Conservation (phyloP, 129 eudicot genomes). For the Flaveria ramosissima region DNA sequence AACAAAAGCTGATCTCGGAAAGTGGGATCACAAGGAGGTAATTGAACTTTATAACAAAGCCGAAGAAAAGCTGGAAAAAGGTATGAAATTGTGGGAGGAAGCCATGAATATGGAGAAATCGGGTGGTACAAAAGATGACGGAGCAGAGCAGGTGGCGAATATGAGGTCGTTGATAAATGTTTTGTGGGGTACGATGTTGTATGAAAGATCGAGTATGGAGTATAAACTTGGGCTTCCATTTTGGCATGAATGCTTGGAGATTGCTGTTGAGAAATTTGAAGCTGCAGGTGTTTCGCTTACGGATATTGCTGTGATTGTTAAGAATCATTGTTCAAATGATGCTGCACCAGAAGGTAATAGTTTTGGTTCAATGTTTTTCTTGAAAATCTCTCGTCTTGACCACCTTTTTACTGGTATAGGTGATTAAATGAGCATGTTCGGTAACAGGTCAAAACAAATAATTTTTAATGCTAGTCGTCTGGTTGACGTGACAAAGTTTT, state of each 20-base stretch:
- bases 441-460: neutral
- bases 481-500: neutral
- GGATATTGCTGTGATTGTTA: constrained; percentile 85
- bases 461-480: neutral
- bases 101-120: constrained; percentile 35
- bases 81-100: constrained; percentile 80
- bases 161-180: constrained; percentile 71
- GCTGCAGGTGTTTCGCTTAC: constrained; percentile 83
- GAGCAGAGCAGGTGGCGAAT: constrained; percentile 51
- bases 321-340: constrained; percentile 87
- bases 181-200: constrained; percentile 88
- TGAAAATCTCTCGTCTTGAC: neutral
- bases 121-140: constrained; percentile 48
- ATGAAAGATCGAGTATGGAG: constrained; percentile 94
- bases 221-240: constrained; percentile 76
- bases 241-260: constrained; percentile 95
- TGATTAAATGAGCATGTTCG: neutral
- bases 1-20: constrained; percentile 49
- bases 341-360: constrained; percentile 70
- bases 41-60: constrained; percentile 74
- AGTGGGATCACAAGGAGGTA: constrained; percentile 59
- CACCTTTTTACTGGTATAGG: too few species aligned
- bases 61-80: constrained; percentile 83
- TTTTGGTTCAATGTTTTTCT: constrained; percentile 19
- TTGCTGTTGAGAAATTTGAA: constrained; percentile 80